These are phyloP conservation scores for Trypanosoma conorhini DNA, from an alignment of 208 protist species.

Conservation along the genomic window DNA sequence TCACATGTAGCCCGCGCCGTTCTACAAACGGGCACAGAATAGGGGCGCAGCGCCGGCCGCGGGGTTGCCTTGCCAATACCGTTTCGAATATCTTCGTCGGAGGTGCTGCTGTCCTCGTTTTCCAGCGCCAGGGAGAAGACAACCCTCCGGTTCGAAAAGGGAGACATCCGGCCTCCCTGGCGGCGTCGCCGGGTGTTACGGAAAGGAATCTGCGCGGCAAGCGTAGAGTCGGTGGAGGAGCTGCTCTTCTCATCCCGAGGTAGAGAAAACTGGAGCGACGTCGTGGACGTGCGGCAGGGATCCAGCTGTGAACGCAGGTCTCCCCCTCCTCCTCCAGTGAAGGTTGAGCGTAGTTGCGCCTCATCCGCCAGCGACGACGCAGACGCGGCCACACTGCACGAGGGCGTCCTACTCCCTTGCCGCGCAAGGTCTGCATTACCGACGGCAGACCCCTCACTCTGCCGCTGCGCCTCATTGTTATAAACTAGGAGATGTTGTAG, in stretches of 20 bases:
- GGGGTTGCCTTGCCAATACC: background rate
- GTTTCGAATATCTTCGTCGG: background rate
- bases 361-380: background rate
- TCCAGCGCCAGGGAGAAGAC: background rate
- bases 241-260: constrained; percentile 8
- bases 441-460: background rate
- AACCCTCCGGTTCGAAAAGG: background rate
- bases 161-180: background rate
- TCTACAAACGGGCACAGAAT: background rate
- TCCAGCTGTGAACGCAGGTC: background rate
- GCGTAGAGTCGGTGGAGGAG: constrained; percentile 10
- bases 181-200: background rate
- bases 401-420: background rate
- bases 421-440: background rate
- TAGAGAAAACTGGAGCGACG: constrained; percentile 17
- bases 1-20: background rate
- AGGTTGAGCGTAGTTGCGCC: background rate
- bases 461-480: constrained; percentile 4
- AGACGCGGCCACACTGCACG: background rate
- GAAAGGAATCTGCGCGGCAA: background rate
- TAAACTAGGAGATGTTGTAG: constrained; percentile 21
- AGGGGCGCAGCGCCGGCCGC: background rate
- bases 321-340: background rate
- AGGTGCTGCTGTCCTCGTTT: constrained; percentile 11
- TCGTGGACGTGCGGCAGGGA: background rate